Evolutionary conservation across 345 rosid species (phyloP), one percentile per base, ranked within the genome.

Genomic region (Cochlearia excelsa): DNA sequence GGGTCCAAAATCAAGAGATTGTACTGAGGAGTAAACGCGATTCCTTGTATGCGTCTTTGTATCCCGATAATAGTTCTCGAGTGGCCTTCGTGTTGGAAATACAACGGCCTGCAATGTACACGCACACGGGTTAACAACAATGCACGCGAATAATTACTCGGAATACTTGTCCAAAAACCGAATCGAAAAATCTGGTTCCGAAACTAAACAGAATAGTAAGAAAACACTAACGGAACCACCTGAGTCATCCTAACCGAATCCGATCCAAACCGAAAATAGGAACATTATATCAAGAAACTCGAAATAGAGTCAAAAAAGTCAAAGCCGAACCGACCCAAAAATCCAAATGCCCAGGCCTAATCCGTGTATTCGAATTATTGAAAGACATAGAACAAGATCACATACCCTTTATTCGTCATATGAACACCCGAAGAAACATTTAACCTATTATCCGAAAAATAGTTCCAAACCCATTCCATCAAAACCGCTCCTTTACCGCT

Each of bases 51-150:
- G 53, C 67, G 82, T 52, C 53, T 75, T 66, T 88, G 85, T 68
- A 88, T 82, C 54, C 96, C 96, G 54, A 85, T 69, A 34, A 88
- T 78, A 26, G 90, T 83, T 72, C 90, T 78, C 8, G 93, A 88
- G 70, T 85, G 96, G 28, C 93, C 96, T 52, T 85, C 87, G 47
- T 88, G 94, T 68, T 88, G 96, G 70, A 84, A 84, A 69, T 88
- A 88, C 62, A 88, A 80, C 4, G 96, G 94, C 75, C 94, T 88
- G 71, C 60, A 49, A 51, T 16, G 23, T 16, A 16, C 23, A 16
- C 23, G 23, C 57, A 35, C 52, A 71, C 69, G 31, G 23, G 40
- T 26, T 65, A 39, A 10, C 47, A 54, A 51, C 58, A 30, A 51
- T 37, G 69, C 34, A 58, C 5, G 6, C 51, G 23, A 16, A 16